Evolutionary conservation across 768 basidiomycete species (phyloP).

Genomic region (Crepidotus variabilis): DNA sequence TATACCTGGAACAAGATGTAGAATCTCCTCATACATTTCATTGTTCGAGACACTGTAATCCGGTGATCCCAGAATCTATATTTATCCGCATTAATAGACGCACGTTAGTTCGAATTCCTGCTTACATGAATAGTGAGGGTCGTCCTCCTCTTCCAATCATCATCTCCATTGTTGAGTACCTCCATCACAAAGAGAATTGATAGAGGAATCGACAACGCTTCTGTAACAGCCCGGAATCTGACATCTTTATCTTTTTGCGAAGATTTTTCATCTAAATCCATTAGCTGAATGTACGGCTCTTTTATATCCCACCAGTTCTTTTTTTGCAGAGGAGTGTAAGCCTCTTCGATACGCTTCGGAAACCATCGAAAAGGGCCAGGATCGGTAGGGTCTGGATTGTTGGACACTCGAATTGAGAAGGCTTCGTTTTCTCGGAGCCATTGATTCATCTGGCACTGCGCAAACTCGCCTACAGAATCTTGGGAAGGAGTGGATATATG

Average conservation of each 20-base stretch:
- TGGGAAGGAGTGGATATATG: background rate
- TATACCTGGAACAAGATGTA: background rate
- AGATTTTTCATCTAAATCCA: background rate
- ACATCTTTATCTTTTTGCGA: background rate
- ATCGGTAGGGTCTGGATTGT: background rate
- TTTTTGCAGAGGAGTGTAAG: background rate
- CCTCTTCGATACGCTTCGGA: background rate
- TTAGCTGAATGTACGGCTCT: background rate
- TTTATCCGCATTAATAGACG: background rate
- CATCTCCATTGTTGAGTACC: background rate
- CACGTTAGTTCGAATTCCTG: background rate
- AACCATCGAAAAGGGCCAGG: background rate
- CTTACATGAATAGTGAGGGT: background rate
- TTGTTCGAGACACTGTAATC: background rate
- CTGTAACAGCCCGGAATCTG: background rate
- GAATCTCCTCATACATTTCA: background rate
- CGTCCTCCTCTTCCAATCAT: background rate
- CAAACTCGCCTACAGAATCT: background rate
- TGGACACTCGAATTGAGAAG: background rate
- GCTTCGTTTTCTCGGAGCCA: background rate
- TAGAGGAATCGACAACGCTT: background rate
- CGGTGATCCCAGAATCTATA: background rate
- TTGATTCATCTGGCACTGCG: background rate
- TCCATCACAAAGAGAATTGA: background rate
- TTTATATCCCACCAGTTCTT: background rate